Evolutionary conservation across 345 rosid genomes (phyloP).

Genomic region (Populus tremula): DNA sequence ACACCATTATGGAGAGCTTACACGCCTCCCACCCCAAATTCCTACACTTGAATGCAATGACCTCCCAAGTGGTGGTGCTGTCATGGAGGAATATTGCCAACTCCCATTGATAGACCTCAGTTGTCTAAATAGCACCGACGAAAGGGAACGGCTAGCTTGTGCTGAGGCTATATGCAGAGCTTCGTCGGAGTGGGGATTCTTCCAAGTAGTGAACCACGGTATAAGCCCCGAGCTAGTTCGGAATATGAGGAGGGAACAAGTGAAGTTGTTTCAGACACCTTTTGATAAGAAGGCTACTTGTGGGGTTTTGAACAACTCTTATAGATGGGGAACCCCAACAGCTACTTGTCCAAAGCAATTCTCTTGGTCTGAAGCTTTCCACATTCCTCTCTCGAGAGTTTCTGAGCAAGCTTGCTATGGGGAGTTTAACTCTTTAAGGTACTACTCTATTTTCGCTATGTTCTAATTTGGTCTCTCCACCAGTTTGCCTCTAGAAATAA

Average conservation of each 20-base stretch:
- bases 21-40: background rate
- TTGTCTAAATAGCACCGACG: conserved; percentile 21
- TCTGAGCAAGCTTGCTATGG: conserved; percentile 45
- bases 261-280: conserved; percentile 41
- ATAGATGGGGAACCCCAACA: conserved; percentile 58
- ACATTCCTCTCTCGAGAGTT: conserved; percentile 51
- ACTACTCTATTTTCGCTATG: background rate
- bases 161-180: conserved; percentile 45
- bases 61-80: background rate
- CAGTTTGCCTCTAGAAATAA: background rate
- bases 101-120: conserved; percentile 61
- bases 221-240: conserved; percentile 36
- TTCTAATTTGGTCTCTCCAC: background rate
- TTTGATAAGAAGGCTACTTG: conserved; percentile 40
- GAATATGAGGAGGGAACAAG: conserved; percentile 51
- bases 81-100: conserved; percentile 36
- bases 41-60: background rate
- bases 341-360: conserved; percentile 49
- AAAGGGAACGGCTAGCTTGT: conserved; percentile 28
- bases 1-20: conserved; percentile 26
- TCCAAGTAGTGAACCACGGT: conserved; percentile 68
- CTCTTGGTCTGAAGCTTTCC: conserved; percentile 77
- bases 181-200: conserved; percentile 65
- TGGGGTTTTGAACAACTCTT: conserved; percentile 49
- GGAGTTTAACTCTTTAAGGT: conserved; percentile 46